These are phyloP conservation scores for Theileria annulata DNA, from an alignment of 169 alveolate species.

Conservation along the genomic window DNA sequence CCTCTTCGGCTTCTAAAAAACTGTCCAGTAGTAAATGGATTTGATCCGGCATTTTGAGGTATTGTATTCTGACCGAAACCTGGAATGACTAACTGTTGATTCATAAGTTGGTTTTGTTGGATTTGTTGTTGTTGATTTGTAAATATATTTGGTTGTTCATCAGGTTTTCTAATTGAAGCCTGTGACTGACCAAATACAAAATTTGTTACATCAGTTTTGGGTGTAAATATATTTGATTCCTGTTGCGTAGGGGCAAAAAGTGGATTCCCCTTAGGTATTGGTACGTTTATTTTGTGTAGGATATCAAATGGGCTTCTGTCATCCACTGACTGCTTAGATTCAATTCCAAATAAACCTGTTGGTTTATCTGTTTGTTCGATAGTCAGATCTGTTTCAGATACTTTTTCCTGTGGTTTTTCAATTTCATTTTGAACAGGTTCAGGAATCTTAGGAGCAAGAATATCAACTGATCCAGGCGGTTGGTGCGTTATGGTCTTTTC, in stretches of 20 bases:
- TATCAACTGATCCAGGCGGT: background rate
- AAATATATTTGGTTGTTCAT: background rate
- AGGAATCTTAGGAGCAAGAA: background rate
- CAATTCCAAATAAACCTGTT: background rate
- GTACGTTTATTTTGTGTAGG: conserved; percentile 34
- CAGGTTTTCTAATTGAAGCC: conserved; percentile 3
- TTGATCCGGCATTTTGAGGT: conserved; percentile 5
- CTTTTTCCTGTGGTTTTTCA: background rate
- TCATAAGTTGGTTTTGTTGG: conserved; percentile 1
- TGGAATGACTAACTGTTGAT: conserved; percentile 23
- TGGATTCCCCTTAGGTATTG: conserved; percentile 67
- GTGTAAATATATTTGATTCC: conserved; percentile 26
- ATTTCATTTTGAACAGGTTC: background rate
- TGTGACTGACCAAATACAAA: conserved; percentile 58
- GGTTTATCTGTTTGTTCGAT: background rate
- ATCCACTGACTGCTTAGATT: background rate
- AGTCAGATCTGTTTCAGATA: background rate
- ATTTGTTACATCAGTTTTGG: conserved; percentile 41
- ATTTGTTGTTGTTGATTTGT: conserved; percentile 12
- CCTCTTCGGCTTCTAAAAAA: conserved; percentile 13
- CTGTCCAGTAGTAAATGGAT: conserved; percentile 28
- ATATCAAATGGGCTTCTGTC: conserved; percentile 23
- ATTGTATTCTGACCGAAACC: conserved; percentile 24
- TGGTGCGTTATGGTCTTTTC: conserved; percentile 6
- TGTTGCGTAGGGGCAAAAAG: conserved; percentile 59